Conservation (phyloP, 1,284 basidiomycete genomes). For the Hypsizygus ulmarius region DNA sequence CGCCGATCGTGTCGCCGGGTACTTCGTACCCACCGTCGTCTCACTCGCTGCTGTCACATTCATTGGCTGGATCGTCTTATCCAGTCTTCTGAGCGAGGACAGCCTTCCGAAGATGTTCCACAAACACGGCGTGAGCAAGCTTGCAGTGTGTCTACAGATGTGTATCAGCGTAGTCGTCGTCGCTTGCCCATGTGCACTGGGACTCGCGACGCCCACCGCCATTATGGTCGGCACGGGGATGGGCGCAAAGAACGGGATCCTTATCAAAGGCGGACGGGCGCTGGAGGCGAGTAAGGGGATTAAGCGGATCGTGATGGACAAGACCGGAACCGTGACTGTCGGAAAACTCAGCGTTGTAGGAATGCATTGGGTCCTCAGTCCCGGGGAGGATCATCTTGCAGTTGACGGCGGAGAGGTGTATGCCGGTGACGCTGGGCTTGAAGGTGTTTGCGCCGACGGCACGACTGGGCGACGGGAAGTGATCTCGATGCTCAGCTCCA, state of each 20-base stretch:
- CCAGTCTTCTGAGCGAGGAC: slow-evolving; percentile 57
- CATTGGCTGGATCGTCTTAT: slow-evolving; percentile 79
- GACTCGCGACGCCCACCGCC: slow-evolving; percentile 94
- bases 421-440: slow-evolving; percentile 42
- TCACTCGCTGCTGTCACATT: slow-evolving; percentile 83
- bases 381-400: slow-evolving; percentile 14
- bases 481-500: slow-evolving; percentile 80
- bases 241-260: slow-evolving; percentile 94
- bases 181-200: slow-evolving; percentile 97
- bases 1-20: slow-evolving; percentile 91
- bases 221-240: slow-evolving; percentile 99
- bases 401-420: slow-evolving; percentile 41
- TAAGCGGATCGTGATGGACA: slow-evolving; percentile 87
- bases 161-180: slow-evolving; percentile 99
- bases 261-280: slow-evolving; percentile 96
- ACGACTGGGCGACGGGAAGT: slow-evolving; percentile 58
- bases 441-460: slow-evolving; percentile 58
- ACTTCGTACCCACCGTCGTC: slow-evolving; percentile 94
- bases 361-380: slow-evolving; percentile 70
- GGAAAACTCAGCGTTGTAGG: slow-evolving; percentile 71
- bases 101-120: slow-evolving; percentile 83
- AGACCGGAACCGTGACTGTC: slow-evolving; percentile 95
- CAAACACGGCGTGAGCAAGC: slow-evolving; percentile 77
- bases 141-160: slow-evolving; percentile 94
- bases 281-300: slow-evolving; percentile 89